Evolutionary conservation across 371 early-diverging fungal species (phyloP).

Genomic region (Smittium culicis): DNA sequence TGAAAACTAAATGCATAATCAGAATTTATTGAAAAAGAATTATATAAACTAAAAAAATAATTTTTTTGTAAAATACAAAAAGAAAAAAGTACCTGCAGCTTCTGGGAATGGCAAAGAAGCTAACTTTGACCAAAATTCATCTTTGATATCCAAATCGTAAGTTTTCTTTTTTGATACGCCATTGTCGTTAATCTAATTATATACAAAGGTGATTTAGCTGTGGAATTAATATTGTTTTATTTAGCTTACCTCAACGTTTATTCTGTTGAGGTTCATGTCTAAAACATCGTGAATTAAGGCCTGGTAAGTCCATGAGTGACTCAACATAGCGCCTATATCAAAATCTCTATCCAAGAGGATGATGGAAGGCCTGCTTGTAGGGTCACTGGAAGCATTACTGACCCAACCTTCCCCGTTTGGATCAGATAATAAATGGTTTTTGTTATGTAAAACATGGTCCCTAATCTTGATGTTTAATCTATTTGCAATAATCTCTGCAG

Average conservation of each 20-base stretch:
- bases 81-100: slow-evolving; percentile 51
- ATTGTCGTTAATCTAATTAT: slow-evolving; percentile 47
- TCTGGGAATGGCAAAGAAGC: slow-evolving; percentile 91
- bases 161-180: slow-evolving; percentile 49
- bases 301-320: slow-evolving; percentile 97
- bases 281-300: slow-evolving; percentile 94
- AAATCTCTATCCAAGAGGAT: slow-evolving; percentile 88
- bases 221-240: slow-evolving; percentile 7
- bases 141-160: slow-evolving; percentile 81
- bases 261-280: slow-evolving; percentile 80
- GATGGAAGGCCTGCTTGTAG: slow-evolving; percentile 45
- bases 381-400: slow-evolving; percentile 6
- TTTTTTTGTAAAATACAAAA: not conserved
- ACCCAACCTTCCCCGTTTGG: slow-evolving; percentile 16
- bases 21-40: too few species aligned
- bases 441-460: slow-evolving; percentile 72
- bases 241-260: slow-evolving; percentile 27
- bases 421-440: slow-evolving; percentile 65
- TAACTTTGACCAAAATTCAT: slow-evolving; percentile 91
- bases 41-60: not conserved
- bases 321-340: slow-evolving; percentile 88
- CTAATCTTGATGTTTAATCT: slow-evolving; percentile 78
- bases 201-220: not conserved
- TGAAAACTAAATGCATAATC: slow-evolving; percentile 47
- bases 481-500: slow-evolving; percentile 83